Percentiles rank a stretch among this genome's conserved stretches.
Evolutionary conservation across 2,329 filamentous ascomycete genomes (phyloP).

Genomic region (Xylaria multiplex): DNA sequence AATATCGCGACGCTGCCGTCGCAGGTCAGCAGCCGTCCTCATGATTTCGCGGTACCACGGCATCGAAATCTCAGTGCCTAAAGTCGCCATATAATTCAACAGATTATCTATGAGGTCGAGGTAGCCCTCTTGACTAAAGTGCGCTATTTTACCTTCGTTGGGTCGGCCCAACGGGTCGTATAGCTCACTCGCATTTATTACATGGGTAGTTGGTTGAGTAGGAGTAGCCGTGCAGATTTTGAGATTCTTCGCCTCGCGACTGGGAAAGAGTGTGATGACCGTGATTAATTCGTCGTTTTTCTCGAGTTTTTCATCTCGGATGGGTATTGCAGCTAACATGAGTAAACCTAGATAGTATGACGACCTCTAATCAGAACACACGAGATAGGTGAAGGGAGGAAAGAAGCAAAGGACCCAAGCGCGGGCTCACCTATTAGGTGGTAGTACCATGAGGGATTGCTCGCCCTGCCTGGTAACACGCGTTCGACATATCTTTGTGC

Average conservation of each 20-base stretch:
- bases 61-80: neutral
- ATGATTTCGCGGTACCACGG: conserved; percentile 18
- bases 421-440: conserved; percentile 16
- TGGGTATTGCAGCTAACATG: conserved; percentile 18
- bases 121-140: neutral
- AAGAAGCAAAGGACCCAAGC: neutral
- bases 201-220: too few relatives aligned
- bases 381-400: neutral
- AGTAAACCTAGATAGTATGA: conserved; percentile 12
- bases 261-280: too few relatives aligned
- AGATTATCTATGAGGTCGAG: neutral
- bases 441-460: neutral
- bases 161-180: conserved; percentile 10
- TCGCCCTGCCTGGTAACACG: neutral
- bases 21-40: neutral
- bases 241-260: neutral
- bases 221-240: neutral
- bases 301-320: fast-evolving
- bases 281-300: neutral
- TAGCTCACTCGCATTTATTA: neutral
- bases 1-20: conserved; percentile 3
- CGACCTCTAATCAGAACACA: neutral
- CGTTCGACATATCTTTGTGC: neutral
- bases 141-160: neutral
- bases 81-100: neutral